Evolutionary conservation across 306 rosid species (phyloP).

Genomic region (Phaseolus lunatus): DNA sequence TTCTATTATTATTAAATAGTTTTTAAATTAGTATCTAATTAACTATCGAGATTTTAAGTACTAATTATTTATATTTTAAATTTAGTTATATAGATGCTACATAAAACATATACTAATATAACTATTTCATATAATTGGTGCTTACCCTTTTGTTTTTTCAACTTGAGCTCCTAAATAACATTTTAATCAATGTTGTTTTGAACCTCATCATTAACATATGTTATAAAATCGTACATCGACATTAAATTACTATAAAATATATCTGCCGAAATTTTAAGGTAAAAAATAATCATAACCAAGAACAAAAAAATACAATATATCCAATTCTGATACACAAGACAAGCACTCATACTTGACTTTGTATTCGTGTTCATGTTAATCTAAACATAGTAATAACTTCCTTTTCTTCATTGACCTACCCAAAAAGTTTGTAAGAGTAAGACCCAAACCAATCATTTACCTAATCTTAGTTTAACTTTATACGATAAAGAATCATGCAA

Average conservation of each 20-base stretch:
- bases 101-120: too few species aligned
- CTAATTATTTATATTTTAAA: too few species aligned
- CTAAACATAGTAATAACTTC: conserved; percentile 12
- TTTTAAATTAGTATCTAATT: too few species aligned
- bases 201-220: not conserved
- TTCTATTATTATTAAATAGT: too few species aligned
- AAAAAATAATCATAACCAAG: not conserved
- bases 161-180: not conserved
- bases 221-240: not conserved
- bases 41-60: too few species aligned
- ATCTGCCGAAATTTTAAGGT: not conserved
- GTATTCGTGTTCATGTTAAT: conserved; percentile 21
- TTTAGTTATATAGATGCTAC: too few species aligned
- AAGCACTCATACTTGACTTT: not conserved
- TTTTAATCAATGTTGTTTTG: not conserved
- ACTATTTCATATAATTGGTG: not conserved
- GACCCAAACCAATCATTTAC: not conserved
- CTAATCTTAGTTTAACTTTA: not conserved
- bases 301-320: not conserved
- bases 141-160: not conserved
- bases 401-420: not conserved
- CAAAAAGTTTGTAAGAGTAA: conserved; percentile 13
- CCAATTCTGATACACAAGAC: not conserved
- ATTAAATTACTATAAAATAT: not conserved
- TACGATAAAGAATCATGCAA: not conserved